A percentile compares a stretch with the other conserved stretches of the same genome.
These are phyloP conservation scores for Fusarium pilosicola DNA, from an alignment of 2,329 filamentous ascomycete genomes.

Conservation along the genomic window DNA sequence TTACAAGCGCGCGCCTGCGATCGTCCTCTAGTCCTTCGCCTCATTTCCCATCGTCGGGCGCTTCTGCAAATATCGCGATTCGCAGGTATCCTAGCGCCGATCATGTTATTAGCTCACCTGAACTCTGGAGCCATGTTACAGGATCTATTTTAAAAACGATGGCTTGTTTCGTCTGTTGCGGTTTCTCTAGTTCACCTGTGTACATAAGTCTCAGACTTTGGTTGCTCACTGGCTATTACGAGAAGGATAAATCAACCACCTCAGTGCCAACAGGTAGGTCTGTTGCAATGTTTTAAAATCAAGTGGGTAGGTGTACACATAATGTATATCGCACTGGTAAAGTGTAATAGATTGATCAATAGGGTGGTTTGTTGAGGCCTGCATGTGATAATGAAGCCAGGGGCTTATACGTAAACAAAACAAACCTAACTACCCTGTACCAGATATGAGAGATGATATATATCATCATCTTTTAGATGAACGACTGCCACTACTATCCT, in stretches of 20 bases:
- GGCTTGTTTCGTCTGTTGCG: neutral
- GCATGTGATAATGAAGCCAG: neutral
- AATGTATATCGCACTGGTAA: too few relatives aligned
- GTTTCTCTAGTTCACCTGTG: neutral
- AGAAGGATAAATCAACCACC: neutral
- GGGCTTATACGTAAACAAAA: neutral
- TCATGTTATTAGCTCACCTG: slow-evolving; percentile 9
- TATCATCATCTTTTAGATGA: too few relatives aligned
- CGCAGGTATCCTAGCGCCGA: slow-evolving; percentile 15
- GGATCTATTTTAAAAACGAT: neutral
- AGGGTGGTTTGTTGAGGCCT: neutral
- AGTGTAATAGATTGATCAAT: neutral
- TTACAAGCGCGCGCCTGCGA: slow-evolving; percentile 17
- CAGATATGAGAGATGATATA: too few relatives aligned
- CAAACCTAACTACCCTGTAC: too few relatives aligned
- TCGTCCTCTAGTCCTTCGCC: slow-evolving; percentile 1
- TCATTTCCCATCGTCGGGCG: slow-evolving; percentile 18
- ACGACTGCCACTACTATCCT: too few relatives aligned
- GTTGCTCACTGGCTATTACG: neutral
- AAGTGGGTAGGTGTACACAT: neutral
- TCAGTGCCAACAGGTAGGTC: neutral
- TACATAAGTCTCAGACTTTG: neutral
- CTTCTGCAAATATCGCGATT: slow-evolving; percentile 3
- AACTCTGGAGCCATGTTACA: slow-evolving; percentile 3
- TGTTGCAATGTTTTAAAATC: neutral